Base-by-base conservation (phyloP, 768 basidiomycete genomes). In the Suillus placidus region DNA sequence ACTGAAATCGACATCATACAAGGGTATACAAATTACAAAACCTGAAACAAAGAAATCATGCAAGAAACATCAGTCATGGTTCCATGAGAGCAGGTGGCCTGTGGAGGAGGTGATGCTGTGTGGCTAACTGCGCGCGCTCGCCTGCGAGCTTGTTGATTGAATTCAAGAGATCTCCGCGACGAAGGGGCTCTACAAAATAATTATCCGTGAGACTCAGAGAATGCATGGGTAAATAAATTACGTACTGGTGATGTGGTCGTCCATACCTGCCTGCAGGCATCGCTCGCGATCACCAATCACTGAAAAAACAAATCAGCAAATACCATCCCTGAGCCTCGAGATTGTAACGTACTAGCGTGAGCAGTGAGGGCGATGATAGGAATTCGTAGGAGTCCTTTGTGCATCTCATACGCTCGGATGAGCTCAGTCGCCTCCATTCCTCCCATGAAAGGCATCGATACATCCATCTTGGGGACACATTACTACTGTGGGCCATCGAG, bases 371-470 rank as follows among this genome's bases (percentile, higher is more conserved):
- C 97, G 71, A 99, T 94, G 70, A 99, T 99, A 0, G 97, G 97
- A 7, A 88, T 94, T 2, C 88, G 84, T 18, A 86, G 74, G 37
- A 94, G 80, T 9, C 87, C 83, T 68, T 87, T 87, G 67, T 89
- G 84, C 74, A 84, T 80, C 80, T 99, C 97, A 73, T 89, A 94
- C 43, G 87, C 85, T 61, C 97, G 88, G 67, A 98, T 97, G 64
- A 94, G 82, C 69, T 95, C 91, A 0, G 97, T 99, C 1, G 97
- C 94, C 78, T 99, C 96, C 89, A 97, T 94, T 68, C 97, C 96
- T 60, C 96, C 95, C 94, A 99, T 98, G 78, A 96, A 91, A 7
- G 95, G 94, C 94, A 97, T 96, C 13, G 95, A 97, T 16, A 97
- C 91, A 72, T 98, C 96, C 97, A 98, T 98, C 93, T 97, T 67